These are phyloP conservation scores for Dissoconium aciculare DNA, from an alignment of 2,329 filamentous ascomycete genomes.

Conservation along the genomic window DNA sequence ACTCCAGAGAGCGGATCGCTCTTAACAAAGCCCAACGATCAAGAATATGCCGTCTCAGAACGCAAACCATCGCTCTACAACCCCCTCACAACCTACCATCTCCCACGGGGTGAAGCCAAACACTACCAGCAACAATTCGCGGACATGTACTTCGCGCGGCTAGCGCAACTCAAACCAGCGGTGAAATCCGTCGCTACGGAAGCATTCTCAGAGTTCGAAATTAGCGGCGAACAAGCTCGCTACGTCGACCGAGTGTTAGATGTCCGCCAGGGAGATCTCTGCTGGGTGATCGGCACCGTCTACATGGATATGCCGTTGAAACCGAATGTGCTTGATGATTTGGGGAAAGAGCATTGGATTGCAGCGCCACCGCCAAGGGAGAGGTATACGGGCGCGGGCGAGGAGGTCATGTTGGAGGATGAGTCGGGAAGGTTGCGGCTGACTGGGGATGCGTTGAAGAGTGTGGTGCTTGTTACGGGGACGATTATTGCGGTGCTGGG, in stretches of 20 bases:
- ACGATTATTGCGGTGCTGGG: slow-evolving; percentile 91
- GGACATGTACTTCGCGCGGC: slow-evolving; percentile 91
- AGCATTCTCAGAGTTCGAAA: slow-evolving; percentile 61
- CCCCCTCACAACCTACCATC: slow-evolving; percentile 57
- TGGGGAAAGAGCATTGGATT: slow-evolving; percentile 90
- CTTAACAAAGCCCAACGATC: slow-evolving; percentile 17
- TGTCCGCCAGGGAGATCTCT: slow-evolving; percentile 86
- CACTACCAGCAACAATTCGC: slow-evolving; percentile 92
- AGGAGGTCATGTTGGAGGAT: slow-evolving; percentile 73
- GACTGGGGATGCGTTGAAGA: slow-evolving; percentile 53
- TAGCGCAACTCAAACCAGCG: slow-evolving; percentile 71
- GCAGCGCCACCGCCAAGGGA: slow-evolving; percentile 61
- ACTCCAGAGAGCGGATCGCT: slow-evolving; percentile 11
- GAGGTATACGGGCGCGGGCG: slow-evolving; percentile 33
- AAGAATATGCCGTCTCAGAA: slow-evolving; percentile 30
- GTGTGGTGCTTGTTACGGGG: slow-evolving; percentile 69
- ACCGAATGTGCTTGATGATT: slow-evolving; percentile 88
- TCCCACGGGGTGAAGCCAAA: slow-evolving; percentile 46
- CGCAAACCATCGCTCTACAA: slow-evolving; percentile 52
- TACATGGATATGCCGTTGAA: slow-evolving; percentile 97
- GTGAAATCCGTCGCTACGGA: slow-evolving; percentile 60
- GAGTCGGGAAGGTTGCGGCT: slow-evolving; percentile 79
- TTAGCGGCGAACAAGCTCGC: slow-evolving; percentile 60
- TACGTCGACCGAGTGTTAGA: slow-evolving; percentile 81
- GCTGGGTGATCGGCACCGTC: slow-evolving; percentile 87